Evolutionary conservation across 805 yeast species (phyloP).

Genomic region (Candida tammaniensis): DNA sequence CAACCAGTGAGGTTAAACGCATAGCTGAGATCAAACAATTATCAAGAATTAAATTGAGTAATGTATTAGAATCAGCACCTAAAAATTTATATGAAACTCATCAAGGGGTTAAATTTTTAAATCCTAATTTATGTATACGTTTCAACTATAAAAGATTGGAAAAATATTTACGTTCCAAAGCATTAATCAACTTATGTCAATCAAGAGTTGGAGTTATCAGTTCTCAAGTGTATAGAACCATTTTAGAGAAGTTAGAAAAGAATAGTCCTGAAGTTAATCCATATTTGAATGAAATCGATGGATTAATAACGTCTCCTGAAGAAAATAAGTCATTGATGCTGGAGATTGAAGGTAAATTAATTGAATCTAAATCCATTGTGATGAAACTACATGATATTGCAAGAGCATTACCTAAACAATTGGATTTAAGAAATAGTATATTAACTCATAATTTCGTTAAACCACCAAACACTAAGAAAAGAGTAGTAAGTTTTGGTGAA

Average conservation of each 20-base stretch:
- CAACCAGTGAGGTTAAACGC: conserved; percentile 39
- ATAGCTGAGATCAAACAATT: conserved; percentile 59
- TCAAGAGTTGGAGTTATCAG: conserved; percentile 71
- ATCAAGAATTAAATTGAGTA: conserved; percentile 39
- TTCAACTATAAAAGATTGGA: conserved; percentile 66
- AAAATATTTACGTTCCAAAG: conserved; percentile 61
- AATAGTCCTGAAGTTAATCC: conserved; percentile 43
- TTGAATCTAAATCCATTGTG: conserved; percentile 33
- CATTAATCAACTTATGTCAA: conserved; percentile 59
- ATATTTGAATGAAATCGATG: conserved; percentile 43
- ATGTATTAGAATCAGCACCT: conserved; percentile 28
- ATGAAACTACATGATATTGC: conserved; percentile 33
- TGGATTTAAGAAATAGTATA: conserved; percentile 48
- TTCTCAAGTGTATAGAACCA: conserved; percentile 58
- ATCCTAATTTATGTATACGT: conserved; percentile 50
- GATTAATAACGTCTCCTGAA: conserved; percentile 51
- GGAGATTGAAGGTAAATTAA: conserved; percentile 30
- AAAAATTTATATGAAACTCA: conserved; percentile 24
- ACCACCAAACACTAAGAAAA: conserved; percentile 22
- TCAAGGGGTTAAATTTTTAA: conserved; percentile 42
- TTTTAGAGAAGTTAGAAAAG: conserved; percentile 58
- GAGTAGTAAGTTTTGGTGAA: conserved; percentile 14
- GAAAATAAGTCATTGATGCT: conserved; percentile 25
- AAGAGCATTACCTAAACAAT: conserved; percentile 34
- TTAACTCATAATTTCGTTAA: conserved; percentile 40